phyloP scores from a whole-genome alignment of 495 filamentous ascomycete genomes.

The Neurospora pannonica region DNA sequence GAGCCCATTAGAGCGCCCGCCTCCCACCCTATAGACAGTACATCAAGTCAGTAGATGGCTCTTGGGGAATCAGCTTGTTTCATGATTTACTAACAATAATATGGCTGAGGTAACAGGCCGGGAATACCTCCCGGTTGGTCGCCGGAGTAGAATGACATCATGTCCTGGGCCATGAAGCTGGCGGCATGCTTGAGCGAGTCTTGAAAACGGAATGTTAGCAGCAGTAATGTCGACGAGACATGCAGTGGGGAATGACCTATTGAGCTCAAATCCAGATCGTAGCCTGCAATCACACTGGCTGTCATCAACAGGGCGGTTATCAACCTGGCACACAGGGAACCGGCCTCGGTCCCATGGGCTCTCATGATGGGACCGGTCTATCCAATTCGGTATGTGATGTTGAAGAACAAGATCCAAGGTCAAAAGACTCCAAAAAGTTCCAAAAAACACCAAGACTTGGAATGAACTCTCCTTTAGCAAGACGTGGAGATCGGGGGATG shows the following conservation, averaged over 20 bases:
- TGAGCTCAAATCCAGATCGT: conserved; percentile 22
- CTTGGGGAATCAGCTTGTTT: background rate
- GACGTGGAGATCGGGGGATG: background rate
- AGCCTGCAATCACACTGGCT: conserved; percentile 10
- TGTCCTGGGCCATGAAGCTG: conserved; percentile 46
- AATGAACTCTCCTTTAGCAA: background rate
- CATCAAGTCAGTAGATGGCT: background rate
- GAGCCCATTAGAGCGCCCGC: conserved; percentile 58
- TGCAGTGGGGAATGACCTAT: conserved; percentile 10
- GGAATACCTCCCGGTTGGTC: conserved; percentile 48
- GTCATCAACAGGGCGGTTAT: conserved; percentile 5
- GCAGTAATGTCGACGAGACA: too few species aligned
- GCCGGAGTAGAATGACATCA: conserved; percentile 62
- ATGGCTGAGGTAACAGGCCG: conserved; percentile 32
- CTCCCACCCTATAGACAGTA: conserved; percentile 61
- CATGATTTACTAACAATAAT: conserved; percentile 28
- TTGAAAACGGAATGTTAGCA: conserved; percentile 16
- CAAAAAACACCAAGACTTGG: background rate
- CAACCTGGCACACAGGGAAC: background rate
- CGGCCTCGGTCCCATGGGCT: background rate
- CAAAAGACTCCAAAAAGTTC: background rate
- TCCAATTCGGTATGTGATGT: background rate
- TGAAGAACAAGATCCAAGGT: background rate
- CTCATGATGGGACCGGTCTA: background rate
- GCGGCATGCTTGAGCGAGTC: conserved; percentile 60